phyloP scores from a whole-genome alignment of 2,329 filamentous ascomycete genomes.

The Colletotrichum chrysophilum region DNA sequence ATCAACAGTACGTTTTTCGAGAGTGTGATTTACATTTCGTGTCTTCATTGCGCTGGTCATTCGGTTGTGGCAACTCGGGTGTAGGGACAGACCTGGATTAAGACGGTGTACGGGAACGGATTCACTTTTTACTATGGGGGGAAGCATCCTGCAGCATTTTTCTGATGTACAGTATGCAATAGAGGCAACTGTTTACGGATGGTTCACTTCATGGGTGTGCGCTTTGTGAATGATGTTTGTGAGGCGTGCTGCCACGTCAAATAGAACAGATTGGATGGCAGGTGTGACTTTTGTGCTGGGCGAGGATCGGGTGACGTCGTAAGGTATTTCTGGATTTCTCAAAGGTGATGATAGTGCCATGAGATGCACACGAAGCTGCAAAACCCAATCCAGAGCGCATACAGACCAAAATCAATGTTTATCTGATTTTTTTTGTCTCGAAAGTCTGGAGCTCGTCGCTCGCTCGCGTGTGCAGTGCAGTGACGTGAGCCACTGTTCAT shows the following conservation, averaged over 20 bases:
- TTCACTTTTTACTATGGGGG: constrained; percentile 6
- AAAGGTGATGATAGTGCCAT: too few species aligned
- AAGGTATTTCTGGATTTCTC: neutral
- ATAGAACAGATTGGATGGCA: neutral
- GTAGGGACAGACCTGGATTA: constrained; percentile 19
- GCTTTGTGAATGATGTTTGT: neutral
- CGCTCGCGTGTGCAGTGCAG: neutral
- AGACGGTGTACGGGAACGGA: constrained; percentile 21
- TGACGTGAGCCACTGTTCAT: constrained; percentile 18
- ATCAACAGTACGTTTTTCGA: constrained; percentile 19
- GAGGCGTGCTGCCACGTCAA: neutral
- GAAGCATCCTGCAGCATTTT: constrained; percentile 23
- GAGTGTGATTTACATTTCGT: constrained; percentile 16
- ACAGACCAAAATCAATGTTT: neutral
- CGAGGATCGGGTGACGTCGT: neutral
- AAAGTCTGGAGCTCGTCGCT: neutral
- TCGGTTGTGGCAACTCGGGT: constrained; percentile 18
- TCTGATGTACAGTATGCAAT: constrained; percentile 23
- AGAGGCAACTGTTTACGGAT: constrained; percentile 22
- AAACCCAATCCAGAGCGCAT: accelerated
- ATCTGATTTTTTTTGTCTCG: neutral
- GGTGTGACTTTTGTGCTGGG: neutral
- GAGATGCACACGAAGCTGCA: too few species aligned
- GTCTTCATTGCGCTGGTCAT: constrained; percentile 21
- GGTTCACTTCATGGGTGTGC: neutral